A percentile compares a stretch with the other conserved stretches of the same genome.
phyloP scores from a whole-genome alignment of 202 grass and related monocot species.

The Panicum hallii region DNA sequence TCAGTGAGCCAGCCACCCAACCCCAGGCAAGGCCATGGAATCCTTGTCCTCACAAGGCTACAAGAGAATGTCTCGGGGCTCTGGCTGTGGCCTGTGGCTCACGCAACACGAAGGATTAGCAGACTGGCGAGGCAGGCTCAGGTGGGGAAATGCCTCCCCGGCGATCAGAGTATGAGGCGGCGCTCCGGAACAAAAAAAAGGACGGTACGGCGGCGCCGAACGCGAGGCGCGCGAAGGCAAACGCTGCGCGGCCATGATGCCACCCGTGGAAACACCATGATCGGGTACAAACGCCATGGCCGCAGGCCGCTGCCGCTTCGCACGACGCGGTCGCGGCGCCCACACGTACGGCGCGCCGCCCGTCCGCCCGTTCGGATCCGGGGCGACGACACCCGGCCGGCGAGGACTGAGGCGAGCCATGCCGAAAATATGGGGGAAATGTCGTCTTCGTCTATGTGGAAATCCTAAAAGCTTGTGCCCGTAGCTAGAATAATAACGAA shows the following conservation, averaged over 20 bases:
- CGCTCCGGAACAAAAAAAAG: neutral
- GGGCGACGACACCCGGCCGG: neutral
- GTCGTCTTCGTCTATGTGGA: neutral
- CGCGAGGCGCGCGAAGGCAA: neutral
- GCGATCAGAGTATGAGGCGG: neutral
- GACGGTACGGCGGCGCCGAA: neutral
- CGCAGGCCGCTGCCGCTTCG: neutral
- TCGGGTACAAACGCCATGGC: neutral
- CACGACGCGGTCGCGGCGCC: neutral
- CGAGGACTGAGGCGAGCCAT: neutral
- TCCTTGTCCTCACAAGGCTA: neutral
- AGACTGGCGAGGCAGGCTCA: neutral
- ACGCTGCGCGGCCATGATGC: constrained; percentile 15
- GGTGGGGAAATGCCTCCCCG: neutral
- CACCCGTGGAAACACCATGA: constrained; percentile 7
- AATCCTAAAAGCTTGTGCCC: neutral
- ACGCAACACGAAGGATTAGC: neutral
- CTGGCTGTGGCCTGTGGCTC: neutral
- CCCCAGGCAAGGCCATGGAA: neutral
- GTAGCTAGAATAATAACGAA: neutral
- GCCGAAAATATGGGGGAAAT: neutral
- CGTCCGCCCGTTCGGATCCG: neutral
- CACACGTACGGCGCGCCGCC: neutral
- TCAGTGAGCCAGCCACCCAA: neutral
- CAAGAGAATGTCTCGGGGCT: constrained; percentile 2